phyloP scores from a whole-genome alignment of 441 rosid species.

The Sinapis alba region DNA sequence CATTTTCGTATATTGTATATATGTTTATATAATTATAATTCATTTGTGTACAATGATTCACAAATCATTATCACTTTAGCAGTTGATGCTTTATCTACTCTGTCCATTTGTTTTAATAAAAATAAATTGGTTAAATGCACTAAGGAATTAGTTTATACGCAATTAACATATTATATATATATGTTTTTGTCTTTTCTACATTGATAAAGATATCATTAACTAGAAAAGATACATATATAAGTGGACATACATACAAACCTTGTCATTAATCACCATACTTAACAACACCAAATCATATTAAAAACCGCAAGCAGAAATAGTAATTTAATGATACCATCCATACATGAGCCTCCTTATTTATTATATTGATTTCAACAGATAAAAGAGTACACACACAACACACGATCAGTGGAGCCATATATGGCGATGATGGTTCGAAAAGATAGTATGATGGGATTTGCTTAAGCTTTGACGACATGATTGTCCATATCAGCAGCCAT shows the following conservation, averaged over 20 bases:
- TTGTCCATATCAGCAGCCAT: slow-evolving; percentile 37
- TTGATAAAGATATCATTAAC: background rate
- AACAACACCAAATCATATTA: slow-evolving; percentile 3
- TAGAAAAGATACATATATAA: background rate
- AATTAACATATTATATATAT: background rate
- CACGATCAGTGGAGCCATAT: slow-evolving; percentile 6
- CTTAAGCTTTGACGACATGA: slow-evolving; percentile 32
- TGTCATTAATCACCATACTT: background rate
- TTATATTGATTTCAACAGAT: slow-evolving; percentile 3
- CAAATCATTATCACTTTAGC: background rate
- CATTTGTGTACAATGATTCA: background rate
- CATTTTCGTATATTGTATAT: background rate
- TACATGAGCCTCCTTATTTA: slow-evolving; percentile 12
- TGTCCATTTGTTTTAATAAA: background rate
- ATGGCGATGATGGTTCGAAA: slow-evolving; percentile 7
- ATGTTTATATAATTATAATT: background rate
- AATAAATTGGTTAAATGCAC: background rate
- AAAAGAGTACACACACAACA: slow-evolving; percentile 1
- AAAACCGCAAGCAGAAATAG: background rate
- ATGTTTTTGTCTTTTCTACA: background rate
- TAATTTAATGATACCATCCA: background rate
- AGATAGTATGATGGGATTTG: background rate
- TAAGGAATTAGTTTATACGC: background rate
- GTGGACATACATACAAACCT: slow-evolving; percentile 13
- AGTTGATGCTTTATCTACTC: slow-evolving; percentile 6